phyloP scores from a whole-genome alignment of 768 basidiomycete species.

The Rhodotorula babjevae region DNA sequence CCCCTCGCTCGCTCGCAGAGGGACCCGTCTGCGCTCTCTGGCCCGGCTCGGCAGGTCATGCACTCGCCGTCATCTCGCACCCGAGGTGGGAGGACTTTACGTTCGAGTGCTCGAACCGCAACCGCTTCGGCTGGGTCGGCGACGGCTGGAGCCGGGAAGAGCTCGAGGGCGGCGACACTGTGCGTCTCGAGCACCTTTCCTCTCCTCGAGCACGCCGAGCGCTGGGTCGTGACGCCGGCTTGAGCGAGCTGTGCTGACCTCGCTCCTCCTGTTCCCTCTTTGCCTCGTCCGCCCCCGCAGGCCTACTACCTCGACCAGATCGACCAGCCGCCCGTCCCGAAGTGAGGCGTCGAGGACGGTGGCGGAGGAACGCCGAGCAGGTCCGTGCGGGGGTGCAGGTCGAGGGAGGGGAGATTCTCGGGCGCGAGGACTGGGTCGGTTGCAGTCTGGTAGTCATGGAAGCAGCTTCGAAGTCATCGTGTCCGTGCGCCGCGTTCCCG shows the following conservation, averaged over 20 bases:
- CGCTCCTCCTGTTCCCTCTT: too few relatives aligned
- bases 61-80: constrained; percentile 52
- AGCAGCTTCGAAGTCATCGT: too few relatives aligned
- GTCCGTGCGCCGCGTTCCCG: too few relatives aligned
- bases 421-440: too few relatives aligned
- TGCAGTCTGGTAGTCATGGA: too few relatives aligned
- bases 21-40: constrained; percentile 59
- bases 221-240: too few relatives aligned
- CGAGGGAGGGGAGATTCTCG: too few relatives aligned
- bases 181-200: constrained; percentile 3
- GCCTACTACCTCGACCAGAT: constrained; percentile 21
- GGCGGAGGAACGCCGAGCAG: too few relatives aligned
- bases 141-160: constrained; percentile 60
- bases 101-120: constrained; percentile 38
- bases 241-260: not conserved
- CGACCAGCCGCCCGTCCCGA: constrained; percentile 14
- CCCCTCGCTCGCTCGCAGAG: constrained; percentile 42
- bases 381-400: too few relatives aligned
- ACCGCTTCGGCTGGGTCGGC: constrained; percentile 60
- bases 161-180: constrained; percentile 45
- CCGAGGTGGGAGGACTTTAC: constrained; percentile 64
- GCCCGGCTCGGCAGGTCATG: constrained; percentile 55
- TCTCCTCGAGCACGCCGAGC: not conserved
- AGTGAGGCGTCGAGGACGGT: not conserved
- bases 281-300: not conserved